A percentile compares a stretch with the other conserved stretches of the same genome.
phyloP scores from a whole-genome alignment of 192 early-diverging fungal genomes.

The Rhizophagus sp. region DNA sequence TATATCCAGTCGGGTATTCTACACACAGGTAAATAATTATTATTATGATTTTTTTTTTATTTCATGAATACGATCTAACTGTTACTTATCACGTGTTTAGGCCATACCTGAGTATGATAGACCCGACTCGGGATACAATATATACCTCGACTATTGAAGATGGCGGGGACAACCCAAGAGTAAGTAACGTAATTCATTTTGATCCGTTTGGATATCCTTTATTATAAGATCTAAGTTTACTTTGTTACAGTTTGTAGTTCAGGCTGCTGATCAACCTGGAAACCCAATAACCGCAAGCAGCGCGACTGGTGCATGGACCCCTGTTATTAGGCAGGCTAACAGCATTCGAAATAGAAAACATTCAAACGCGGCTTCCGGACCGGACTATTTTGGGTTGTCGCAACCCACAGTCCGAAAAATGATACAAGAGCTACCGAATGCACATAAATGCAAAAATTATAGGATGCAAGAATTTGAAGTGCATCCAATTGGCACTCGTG shows the following conservation, averaged over 20 bases:
- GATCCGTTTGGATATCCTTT: background rate
- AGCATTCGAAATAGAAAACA: slow-evolving; percentile 62
- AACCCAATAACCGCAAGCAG: slow-evolving; percentile 56
- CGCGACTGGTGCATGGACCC: slow-evolving; percentile 77
- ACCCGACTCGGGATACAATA: slow-evolving; percentile 53
- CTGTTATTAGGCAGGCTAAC: slow-evolving; percentile 71
- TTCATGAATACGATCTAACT: background rate
- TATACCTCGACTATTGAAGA: slow-evolving; percentile 73
- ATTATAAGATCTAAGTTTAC: background rate
- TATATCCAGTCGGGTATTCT: slow-evolving; percentile 81
- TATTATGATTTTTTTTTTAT: background rate
- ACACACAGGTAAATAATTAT: slow-evolving; percentile 44
- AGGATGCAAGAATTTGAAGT: slow-evolving; percentile 44
- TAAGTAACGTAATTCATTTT: slow-evolving; percentile 7
- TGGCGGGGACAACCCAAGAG: slow-evolving; percentile 63
- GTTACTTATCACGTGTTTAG: slow-evolving; percentile 34
- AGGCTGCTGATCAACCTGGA: slow-evolving; percentile 66
- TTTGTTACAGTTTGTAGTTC: slow-evolving; percentile 58
- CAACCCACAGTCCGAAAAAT: slow-evolving; percentile 71
- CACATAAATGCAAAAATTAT: slow-evolving; percentile 63
- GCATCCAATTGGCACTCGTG: background rate
- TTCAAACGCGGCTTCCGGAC: slow-evolving; percentile 72
- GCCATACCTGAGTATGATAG: slow-evolving; percentile 65
- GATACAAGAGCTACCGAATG: slow-evolving; percentile 77
- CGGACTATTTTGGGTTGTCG: slow-evolving; percentile 86